Base-by-base conservation (phyloP, 805 yeast species). In the Kuraishia ogatae region DNA sequence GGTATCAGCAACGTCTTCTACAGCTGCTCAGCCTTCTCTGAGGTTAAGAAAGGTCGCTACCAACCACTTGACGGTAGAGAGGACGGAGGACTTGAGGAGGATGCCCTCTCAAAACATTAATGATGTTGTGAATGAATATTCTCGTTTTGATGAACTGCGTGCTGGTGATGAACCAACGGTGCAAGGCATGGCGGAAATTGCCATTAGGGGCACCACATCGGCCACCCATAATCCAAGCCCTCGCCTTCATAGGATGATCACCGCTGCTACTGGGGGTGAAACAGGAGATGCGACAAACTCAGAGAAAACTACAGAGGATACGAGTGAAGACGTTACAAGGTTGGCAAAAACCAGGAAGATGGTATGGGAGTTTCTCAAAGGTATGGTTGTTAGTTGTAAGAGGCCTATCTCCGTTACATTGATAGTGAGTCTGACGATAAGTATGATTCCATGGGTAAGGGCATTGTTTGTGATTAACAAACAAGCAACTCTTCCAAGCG, bases 391-490 rank as follows among this genome's bases (percentile, higher is more conserved):
- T 53, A 87, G 85, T 65, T 81, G 85, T 55, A 60, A 72, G 29
- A 76, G 91, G 35, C 96, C 96, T 0, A 87, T 84, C 15, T 86
- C 96, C 0, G 58, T 87, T 2, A 75, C 91, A 0, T 76, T 90
- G n/a, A 72, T 92, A 6, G 52, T 84, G 0, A 77, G 93, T 1
- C 71, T 92, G 24, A 72, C 78, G 0, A 74, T 89, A 23, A 80
- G 93, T 3, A 84, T 93, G 87, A 77, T 93, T n/a, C 97, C 97
- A 1, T 93, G 97, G 79, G 71, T 87, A 1, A 82, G 85, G 58
- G 85, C 90, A 0, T 72, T 87, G 19, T 89, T 89, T 64, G 85
- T 83, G 10, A 60, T 63, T 1, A 80, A 81, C 21, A 64, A 70
- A 24, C 71, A 71, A 50, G 77, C 76, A 29, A 67, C 72, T 6